These are phyloP conservation scores for Poa annua DNA, from an alignment of 176 grass and related monocot genomes.

Conservation along the genomic window DNA sequence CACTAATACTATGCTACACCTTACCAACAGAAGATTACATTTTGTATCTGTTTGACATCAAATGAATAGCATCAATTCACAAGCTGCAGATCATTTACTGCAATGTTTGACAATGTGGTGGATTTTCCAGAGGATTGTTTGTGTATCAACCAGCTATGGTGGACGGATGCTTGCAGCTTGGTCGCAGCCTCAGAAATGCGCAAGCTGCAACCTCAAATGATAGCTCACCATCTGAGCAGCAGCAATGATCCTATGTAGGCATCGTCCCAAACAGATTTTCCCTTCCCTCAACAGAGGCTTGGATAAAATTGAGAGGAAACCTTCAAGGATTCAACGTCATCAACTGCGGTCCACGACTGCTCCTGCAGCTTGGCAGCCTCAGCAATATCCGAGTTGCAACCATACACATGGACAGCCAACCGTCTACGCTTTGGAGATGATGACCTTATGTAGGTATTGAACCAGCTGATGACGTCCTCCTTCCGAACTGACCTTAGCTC, in stretches of 20 bases:
- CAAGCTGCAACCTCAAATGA: conserved; percentile 42
- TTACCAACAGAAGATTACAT: conserved; percentile 17
- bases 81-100: not conserved
- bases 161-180: conserved; percentile 47
- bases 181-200: conserved; percentile 28
- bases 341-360: conserved; percentile 66
- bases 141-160: conserved; percentile 23
- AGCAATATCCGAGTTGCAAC: conserved; percentile 65
- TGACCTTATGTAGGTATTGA: conserved; percentile 73
- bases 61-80: conserved; percentile 19
- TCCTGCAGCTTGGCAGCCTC: conserved; percentile 64
- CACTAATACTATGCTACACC: not conserved
- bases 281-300: conserved; percentile 64
- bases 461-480: conserved; percentile 79
- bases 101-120: not conserved
- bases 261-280: conserved; percentile 41
- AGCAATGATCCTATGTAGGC: conserved; percentile 44
- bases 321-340: conserved; percentile 72
- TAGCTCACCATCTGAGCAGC: conserved; percentile 40
- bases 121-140: conserved; percentile 46
- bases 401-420: conserved; percentile 77
- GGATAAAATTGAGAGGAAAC: conserved; percentile 75
- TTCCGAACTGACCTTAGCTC: conserved; percentile 81
- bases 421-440: conserved; percentile 65
- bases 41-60: not conserved